These are phyloP conservation scores for Trichoderma koningiopsis DNA, from an alignment of 2,329 filamentous ascomycete species.

Conservation along the genomic window DNA sequence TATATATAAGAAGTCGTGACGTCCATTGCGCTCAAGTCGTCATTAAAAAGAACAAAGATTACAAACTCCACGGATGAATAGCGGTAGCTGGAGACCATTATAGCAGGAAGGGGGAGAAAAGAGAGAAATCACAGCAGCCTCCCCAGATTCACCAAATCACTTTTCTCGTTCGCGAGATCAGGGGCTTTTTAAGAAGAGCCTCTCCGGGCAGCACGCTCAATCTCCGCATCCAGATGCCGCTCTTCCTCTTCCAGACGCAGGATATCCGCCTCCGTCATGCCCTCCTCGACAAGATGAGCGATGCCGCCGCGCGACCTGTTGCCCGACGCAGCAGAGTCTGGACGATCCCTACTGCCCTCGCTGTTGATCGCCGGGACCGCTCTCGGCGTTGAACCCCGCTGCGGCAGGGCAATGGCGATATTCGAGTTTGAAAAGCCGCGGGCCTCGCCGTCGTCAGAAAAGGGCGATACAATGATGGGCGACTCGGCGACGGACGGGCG, in stretches of 20 bases:
- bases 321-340: slow-evolving; percentile 36
- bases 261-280: slow-evolving; percentile 61
- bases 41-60: background rate
- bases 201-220: slow-evolving; percentile 47
- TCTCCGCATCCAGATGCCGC: slow-evolving; percentile 57
- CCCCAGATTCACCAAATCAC: background rate
- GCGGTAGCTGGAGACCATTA: background rate
- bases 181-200: background rate
- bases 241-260: slow-evolving; percentile 60
- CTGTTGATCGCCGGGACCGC: background rate
- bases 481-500: slow-evolving; percentile 42
- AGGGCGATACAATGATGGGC: slow-evolving; percentile 43
- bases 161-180: background rate
- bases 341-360: background rate
- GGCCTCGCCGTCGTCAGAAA: slow-evolving; percentile 45
- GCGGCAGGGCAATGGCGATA: background rate
- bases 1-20: background rate
- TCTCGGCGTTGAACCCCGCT: background rate
- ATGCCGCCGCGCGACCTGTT: slow-evolving; percentile 41
- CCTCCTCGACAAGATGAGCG: slow-evolving; percentile 60
- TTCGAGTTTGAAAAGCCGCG: background rate
- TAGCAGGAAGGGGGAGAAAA: background rate
- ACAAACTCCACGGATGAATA: background rate
- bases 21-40: slow-evolving; percentile 2
- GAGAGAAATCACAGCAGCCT: background rate